Percentiles rank a stretch among this genome's conserved stretches.
These are phyloP conservation scores for Aspergillus piperis DNA, from an alignment of 2,329 filamentous ascomycete genomes.

Conservation along the genomic window DNA sequence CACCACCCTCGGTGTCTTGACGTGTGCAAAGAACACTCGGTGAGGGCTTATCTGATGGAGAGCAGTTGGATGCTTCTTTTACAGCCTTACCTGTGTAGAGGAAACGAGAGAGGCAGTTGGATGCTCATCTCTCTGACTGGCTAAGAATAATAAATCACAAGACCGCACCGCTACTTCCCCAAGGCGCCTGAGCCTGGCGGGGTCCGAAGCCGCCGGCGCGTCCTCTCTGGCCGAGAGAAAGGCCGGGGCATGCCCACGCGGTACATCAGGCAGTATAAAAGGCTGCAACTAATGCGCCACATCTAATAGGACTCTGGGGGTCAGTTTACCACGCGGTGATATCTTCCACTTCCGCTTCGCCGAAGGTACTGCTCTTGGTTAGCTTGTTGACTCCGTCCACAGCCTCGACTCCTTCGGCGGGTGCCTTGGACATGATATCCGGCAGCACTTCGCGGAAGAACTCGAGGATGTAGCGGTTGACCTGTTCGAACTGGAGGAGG, in stretches of 20 bases:
- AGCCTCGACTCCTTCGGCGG: constrained; percentile 48
- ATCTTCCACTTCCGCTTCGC: constrained; percentile 93
- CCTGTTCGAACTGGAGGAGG: constrained; percentile 93
- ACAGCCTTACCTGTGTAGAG: constrained; percentile 38
- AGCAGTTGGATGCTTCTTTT: constrained; percentile 49
- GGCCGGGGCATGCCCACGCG: constrained; percentile 9
- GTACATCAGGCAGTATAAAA: constrained; percentile 17
- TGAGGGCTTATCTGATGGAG: constrained; percentile 38
- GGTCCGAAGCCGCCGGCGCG: constrained; percentile 18
- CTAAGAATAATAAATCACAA: constrained; percentile 35
- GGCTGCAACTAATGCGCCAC: constrained; percentile 36
- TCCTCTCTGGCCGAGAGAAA: constrained; percentile 22
- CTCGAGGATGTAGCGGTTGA: constrained; percentile 80
- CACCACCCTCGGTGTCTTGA: constrained; percentile 20
- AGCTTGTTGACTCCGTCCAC: constrained; percentile 61
- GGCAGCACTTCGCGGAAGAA: constrained; percentile 83
- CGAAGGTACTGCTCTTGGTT: constrained; percentile 88
- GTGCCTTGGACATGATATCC: constrained; percentile 77
- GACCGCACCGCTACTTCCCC: constrained; percentile 38
- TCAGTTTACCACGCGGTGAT: constrained; percentile 81
- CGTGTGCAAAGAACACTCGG: neutral
- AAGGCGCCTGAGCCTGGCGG: constrained; percentile 11
- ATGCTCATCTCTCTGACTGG: constrained; percentile 45
- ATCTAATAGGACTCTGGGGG: constrained; percentile 3
- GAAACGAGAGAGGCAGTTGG: constrained; percentile 43